phyloP scores from a whole-genome alignment of 441 rosid genomes.

The Erodium texanum region DNA sequence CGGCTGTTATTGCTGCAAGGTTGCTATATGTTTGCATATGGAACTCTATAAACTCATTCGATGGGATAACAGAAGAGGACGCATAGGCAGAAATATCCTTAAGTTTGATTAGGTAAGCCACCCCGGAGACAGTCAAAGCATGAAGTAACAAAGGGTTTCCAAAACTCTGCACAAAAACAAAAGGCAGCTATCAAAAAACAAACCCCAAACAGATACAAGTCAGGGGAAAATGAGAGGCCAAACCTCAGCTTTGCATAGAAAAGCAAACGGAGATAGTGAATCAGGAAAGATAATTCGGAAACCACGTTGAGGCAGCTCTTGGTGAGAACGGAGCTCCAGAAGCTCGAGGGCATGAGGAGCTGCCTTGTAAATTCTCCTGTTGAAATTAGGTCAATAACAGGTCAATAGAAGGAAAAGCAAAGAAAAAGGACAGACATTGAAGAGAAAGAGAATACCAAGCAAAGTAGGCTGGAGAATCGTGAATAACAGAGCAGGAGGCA shows the following conservation, averaged over 20 bases:
- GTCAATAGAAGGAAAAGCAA: neutral
- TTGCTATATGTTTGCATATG: constrained; percentile 37
- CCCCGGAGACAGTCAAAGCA: constrained; percentile 55
- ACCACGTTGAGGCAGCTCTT: constrained; percentile 47
- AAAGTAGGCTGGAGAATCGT: constrained; percentile 38
- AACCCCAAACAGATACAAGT: neutral
- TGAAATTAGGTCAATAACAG: neutral
- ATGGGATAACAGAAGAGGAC: constrained; percentile 37
- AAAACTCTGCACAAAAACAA: constrained; percentile 32
- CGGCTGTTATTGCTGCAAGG: constrained; percentile 35
- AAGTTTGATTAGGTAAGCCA: constrained; percentile 52
- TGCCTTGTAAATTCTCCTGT: constrained; percentile 52
- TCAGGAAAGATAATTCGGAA: constrained; percentile 56
- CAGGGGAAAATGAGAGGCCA: neutral
- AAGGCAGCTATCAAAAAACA: neutral
- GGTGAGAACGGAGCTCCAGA: constrained; percentile 46
- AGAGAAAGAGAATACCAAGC: constrained; percentile 32
- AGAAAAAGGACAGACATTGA: neutral
- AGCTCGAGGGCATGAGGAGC: constrained; percentile 50
- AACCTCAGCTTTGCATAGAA: constrained; percentile 41
- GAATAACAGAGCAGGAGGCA: constrained; percentile 41
- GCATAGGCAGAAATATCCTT: constrained; percentile 36
- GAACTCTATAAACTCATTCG: constrained; percentile 37
- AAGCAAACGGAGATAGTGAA: constrained; percentile 63
- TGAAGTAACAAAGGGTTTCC: constrained; percentile 40